Evolutionary conservation across 2,329 filamentous ascomycete genomes (phyloP).

Genomic region (Geosmithia flava): DNA sequence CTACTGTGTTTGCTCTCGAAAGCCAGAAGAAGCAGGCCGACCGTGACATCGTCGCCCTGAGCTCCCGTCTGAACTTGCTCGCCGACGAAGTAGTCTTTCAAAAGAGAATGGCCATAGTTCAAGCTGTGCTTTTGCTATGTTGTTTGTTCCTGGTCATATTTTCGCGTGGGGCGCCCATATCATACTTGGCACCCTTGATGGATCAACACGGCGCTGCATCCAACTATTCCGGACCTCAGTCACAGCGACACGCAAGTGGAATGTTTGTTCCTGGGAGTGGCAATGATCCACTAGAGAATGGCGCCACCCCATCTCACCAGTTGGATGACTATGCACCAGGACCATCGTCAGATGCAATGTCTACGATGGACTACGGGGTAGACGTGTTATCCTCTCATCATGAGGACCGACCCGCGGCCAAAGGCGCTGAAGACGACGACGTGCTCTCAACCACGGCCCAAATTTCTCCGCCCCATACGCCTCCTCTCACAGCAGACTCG

Average conservation of each 20-base stretch:
- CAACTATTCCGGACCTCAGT: neutral
- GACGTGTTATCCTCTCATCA: neutral
- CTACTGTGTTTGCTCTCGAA: slow-evolving; percentile 83
- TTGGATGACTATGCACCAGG: neutral
- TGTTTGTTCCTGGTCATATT: slow-evolving; percentile 86
- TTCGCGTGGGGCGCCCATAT: slow-evolving; percentile 35
- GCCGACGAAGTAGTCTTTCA: slow-evolving; percentile 84
- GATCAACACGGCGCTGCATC: slow-evolving; percentile 7
- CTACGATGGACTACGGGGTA: neutral
- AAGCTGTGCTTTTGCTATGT: slow-evolving; percentile 74
- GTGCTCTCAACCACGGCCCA: neutral
- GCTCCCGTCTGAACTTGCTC: slow-evolving; percentile 67
- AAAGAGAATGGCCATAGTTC: slow-evolving; percentile 88
- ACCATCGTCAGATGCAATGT: neutral
- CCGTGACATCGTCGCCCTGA: slow-evolving; percentile 72
- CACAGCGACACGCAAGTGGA: neutral
- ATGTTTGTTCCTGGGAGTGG: neutral
- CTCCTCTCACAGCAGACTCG: slow-evolving; percentile 2
- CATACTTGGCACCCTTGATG: slow-evolving; percentile 15
- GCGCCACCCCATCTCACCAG: neutral
- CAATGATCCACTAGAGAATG: neutral
- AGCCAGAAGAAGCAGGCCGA: slow-evolving; percentile 76
- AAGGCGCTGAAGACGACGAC: neutral
- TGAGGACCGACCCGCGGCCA: neutral
- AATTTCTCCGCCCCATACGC: slow-evolving; percentile 14